Percentiles rank a stretch among this genome's conserved stretches.
Evolutionary conservation across 805 yeast species (phyloP).

Genomic region (Candida ulmi): DNA sequence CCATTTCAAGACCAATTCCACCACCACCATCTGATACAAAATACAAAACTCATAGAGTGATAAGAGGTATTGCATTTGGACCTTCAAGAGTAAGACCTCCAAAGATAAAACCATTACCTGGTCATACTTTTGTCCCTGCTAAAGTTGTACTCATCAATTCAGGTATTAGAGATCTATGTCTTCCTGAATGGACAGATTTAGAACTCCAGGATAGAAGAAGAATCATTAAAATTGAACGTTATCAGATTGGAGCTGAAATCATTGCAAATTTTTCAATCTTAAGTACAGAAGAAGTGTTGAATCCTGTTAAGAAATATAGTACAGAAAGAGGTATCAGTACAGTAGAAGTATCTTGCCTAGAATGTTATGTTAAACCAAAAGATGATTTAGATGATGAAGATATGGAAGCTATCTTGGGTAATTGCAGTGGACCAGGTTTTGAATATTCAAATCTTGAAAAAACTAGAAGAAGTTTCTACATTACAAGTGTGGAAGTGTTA

Average conservation of each 20-base stretch:
- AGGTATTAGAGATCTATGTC: conserved; percentile 32
- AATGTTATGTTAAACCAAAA: conserved; percentile 31
- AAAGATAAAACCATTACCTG: too few species aligned
- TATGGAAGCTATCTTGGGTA: conserved; percentile 8
- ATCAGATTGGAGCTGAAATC: conserved; percentile 42
- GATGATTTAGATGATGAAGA: conserved; percentile 28
- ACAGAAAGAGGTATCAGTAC: conserved; percentile 27
- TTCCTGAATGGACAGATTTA: conserved; percentile 41
- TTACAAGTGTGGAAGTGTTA: conserved; percentile 62
- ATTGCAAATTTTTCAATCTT: conserved; percentile 44
- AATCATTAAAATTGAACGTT: conserved; percentile 51
- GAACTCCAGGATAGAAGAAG: conserved; percentile 49
- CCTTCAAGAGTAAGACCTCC: too few species aligned
- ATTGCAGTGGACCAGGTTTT: background rate
- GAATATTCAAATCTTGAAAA: conserved; percentile 22
- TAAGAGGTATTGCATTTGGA: too few species aligned
- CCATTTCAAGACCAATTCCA: too few species aligned
- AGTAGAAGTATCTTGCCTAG: conserved; percentile 56
- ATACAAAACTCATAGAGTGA: too few species aligned
- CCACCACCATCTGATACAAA: too few species aligned
- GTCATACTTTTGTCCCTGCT: too few species aligned
- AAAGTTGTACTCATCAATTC: too few species aligned
- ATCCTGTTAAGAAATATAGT: too few species aligned
- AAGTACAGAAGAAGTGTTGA: background rate
- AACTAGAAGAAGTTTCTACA: conserved; percentile 30